These are phyloP conservation scores for Bimuria novae-zelandiae DNA, from an alignment of 2,329 filamentous ascomycete genomes.

Conservation along the genomic window DNA sequence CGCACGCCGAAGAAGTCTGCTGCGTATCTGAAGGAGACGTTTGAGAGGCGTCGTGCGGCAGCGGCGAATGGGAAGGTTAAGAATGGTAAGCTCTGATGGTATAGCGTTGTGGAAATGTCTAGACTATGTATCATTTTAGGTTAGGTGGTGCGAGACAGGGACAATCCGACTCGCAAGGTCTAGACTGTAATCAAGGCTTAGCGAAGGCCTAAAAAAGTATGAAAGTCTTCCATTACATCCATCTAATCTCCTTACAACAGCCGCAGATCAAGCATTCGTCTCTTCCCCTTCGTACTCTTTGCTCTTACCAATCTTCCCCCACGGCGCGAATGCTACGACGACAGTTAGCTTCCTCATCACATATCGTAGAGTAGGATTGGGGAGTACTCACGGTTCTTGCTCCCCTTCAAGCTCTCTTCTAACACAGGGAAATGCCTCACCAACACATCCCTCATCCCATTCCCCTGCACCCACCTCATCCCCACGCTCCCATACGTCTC, in stretches of 20 bases:
- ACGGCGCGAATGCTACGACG: conserved; percentile 28
- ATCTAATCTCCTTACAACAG: neutral
- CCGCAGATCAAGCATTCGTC: conserved; percentile 18
- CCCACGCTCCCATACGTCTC: conserved; percentile 50
- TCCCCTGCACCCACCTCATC: conserved; percentile 51
- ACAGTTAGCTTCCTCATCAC: conserved; percentile 44
- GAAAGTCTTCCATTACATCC: neutral
- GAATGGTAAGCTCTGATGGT: neutral
- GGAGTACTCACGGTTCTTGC: too few species aligned
- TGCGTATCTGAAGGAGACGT: conserved; percentile 10
- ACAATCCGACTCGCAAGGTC: too few species aligned
- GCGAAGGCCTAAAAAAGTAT: neutral
- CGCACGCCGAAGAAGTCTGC: conserved; percentile 42
- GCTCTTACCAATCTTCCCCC: conserved; percentile 24
- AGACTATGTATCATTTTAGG: neutral
- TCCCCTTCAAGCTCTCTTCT: conserved; percentile 32
- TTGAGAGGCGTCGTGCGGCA: neutral
- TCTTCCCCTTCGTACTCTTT: conserved; percentile 25
- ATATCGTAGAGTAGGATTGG: too few species aligned
- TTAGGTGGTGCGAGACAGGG: too few species aligned
- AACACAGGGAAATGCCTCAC: conserved; percentile 52
- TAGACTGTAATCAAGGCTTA: too few species aligned
- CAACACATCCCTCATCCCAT: conserved; percentile 47
- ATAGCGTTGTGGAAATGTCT: too few species aligned
- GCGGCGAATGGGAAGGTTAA: neutral